Evolutionary conservation across 1,284 basidiomycete genomes (phyloP), one percentile per base, ranked within the genome.

Genomic region (Fomitopsis betulina): DNA sequence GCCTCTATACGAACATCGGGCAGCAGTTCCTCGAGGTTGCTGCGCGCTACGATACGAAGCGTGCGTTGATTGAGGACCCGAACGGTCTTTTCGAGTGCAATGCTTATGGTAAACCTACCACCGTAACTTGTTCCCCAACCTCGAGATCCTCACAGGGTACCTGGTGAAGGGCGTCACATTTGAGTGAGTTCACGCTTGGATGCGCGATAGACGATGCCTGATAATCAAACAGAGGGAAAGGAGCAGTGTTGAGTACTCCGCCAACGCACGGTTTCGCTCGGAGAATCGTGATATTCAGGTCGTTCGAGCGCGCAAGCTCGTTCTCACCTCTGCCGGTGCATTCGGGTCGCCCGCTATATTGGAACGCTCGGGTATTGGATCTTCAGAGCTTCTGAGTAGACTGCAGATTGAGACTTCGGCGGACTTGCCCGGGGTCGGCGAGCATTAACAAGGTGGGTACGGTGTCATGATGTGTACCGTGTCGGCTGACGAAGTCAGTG

Each of bases 351-450:
- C 71, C 0, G 61, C 58, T 0, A 68, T 72, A 43, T 61, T 73
- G 1, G 72, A 73, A 61, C 67, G 72, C 3, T 73, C 72, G 0
- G 72, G 72, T 0, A 69, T 73, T 25, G 72, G 72, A 3, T 53
- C 61, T 8, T 59, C 56, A 15, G 66, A 69, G 0, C 64, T 84
- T 5, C 68, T 87, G 10, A 65, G 73, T 38, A 69, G 75, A 49
- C 64, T 72, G 43, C 75, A 74, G 0, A 68, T 87, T 21, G 40
- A 63, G 21, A 69, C 73, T 12, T 30, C 78, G 10, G 75, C 84
- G 6, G 76, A 84, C 49, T 70, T 86, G 4, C 79, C 81, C 23
- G 82, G 83, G 4, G 85, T 87, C 0, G 85, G 86, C 9, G 79
- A 84, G 61, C 75, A 79, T 43, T 82, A 80, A 56, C 75, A 78